phyloP scores from a whole-genome alignment of 208 protist genomes.

The Wallacemonas sp. region DNA sequence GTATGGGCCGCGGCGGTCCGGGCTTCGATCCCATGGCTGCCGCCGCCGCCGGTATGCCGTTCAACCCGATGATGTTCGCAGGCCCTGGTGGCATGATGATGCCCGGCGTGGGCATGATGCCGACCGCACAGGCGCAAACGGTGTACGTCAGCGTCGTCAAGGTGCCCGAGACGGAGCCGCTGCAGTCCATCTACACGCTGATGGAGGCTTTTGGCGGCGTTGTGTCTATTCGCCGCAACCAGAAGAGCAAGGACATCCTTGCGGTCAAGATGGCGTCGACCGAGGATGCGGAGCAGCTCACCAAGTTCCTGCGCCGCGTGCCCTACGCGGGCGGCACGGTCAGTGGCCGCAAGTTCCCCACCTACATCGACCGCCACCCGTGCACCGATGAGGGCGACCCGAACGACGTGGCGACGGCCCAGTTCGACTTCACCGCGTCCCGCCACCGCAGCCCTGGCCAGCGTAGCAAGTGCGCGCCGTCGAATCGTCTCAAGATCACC shows the following conservation, averaged over 20 bases:
- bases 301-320: constrained; percentile 72
- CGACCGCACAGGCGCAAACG: constrained; percentile 47
- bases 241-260: constrained; percentile 87
- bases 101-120: constrained; percentile 27
- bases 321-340: constrained; percentile 80
- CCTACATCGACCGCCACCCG: constrained; percentile 81
- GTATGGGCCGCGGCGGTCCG: constrained; percentile 24
- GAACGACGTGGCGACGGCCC: constrained; percentile 60
- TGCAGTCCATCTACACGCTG: constrained; percentile 83
- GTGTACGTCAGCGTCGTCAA: constrained; percentile 81
- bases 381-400: constrained; percentile 87
- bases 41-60: constrained; percentile 24
- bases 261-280: constrained; percentile 85
- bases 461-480: constrained; percentile 72
- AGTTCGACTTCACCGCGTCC: constrained; percentile 89
- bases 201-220: constrained; percentile 87
- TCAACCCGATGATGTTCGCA: constrained; percentile 37
- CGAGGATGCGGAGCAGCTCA: constrained; percentile 74
- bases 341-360: constrained; percentile 85
- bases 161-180: constrained; percentile 72
- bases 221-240: constrained; percentile 85
- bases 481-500: constrained; percentile 77
- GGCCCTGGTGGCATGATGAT: constrained; percentile 25
- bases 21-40: constrained; percentile 47
- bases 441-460: constrained; percentile 87